Conservation (phyloP, 768 basidiomycete genomes). For the Ephemerocybe angulata region DNA sequence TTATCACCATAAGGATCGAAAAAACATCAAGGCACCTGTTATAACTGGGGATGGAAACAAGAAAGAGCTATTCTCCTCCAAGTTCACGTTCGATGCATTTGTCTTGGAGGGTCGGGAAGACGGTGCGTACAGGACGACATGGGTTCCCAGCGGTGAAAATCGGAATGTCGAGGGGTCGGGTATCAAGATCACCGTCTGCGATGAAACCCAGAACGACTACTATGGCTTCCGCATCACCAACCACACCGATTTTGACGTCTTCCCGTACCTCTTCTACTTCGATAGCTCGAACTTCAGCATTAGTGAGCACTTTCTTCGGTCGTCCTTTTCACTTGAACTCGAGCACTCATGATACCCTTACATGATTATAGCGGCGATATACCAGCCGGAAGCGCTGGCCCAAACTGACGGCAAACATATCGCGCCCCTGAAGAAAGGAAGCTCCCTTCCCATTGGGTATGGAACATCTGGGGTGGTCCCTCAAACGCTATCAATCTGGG, state of each 20-base stretch:
- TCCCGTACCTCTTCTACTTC: conserved; percentile 1
- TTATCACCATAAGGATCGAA: background rate
- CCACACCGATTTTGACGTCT: background rate
- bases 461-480: background rate
- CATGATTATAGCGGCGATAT: no score
- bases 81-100: background rate
- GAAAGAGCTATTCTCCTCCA: background rate
- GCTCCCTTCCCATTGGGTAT: background rate
- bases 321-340: no score
- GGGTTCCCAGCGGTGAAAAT: no score
- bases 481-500: background rate
- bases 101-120: background rate
- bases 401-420: no score
- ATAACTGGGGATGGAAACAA: background rate
- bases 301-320: background rate
- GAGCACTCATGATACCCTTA: no score
- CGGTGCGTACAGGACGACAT: no score
- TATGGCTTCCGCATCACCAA: background rate
- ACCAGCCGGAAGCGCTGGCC: no score
- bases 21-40: background rate
- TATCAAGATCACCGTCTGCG: background rate
- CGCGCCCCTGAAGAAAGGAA: no score
- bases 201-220: background rate
- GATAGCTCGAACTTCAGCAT: background rate
- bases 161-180: background rate